These are phyloP conservation scores for Xylaria scruposa DNA, from an alignment of 495 filamentous ascomycete genomes.

Conservation along the genomic window DNA sequence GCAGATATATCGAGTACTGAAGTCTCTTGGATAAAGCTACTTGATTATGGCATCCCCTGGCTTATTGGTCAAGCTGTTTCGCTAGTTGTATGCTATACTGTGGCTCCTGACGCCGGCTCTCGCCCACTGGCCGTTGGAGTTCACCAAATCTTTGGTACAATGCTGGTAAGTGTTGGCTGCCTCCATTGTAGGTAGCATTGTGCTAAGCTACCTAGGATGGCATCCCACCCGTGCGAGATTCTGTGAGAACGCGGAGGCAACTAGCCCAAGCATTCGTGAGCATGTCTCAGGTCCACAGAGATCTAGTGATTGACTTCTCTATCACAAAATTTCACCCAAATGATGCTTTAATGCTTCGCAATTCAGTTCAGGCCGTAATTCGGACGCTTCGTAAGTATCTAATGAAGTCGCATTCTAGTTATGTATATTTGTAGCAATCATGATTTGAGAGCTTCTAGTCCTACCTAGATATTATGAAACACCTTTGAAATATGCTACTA, in stretches of 20 bases:
- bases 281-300: constrained; percentile 61
- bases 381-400: constrained; percentile 45
- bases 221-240: constrained; percentile 49
- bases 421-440: not conserved
- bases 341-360: constrained; percentile 56
- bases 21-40: constrained; percentile 55
- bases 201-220: constrained; percentile 43
- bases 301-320: constrained; percentile 61
- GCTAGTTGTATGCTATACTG: constrained; percentile 50
- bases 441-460: not conserved
- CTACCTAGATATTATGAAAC: not conserved
- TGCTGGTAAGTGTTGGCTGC: constrained; percentile 38
- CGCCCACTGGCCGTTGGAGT: constrained; percentile 54
- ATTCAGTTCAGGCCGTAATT: constrained; percentile 60
- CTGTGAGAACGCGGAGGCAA: constrained; percentile 44
- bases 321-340: constrained; percentile 55
- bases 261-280: constrained; percentile 58
- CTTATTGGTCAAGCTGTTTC: constrained; percentile 59
- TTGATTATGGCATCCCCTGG: constrained; percentile 64
- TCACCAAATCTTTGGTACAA: constrained; percentile 50
- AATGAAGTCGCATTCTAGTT: not conserved
- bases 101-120: constrained; percentile 62
- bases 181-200: not conserved
- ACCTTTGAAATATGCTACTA: not conserved
- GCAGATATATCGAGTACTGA: constrained; percentile 50